These are phyloP conservation scores for Boletus nobilissimus DNA, from an alignment of 1,284 basidiomycete genomes.

Conservation along the genomic window DNA sequence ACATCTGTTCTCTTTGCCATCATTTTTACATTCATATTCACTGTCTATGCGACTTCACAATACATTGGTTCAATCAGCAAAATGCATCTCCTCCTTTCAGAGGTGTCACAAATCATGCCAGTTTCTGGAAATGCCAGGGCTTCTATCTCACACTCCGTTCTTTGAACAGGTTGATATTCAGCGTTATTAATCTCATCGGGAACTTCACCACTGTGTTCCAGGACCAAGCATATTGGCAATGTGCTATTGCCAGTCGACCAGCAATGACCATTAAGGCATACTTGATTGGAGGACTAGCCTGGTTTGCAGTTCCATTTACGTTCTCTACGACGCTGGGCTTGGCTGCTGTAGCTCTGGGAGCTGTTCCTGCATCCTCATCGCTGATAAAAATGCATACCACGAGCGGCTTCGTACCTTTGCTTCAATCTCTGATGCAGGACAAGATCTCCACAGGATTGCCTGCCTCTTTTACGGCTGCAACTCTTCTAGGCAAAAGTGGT, in stretches of 20 bases:
- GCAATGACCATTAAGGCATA: conserved; percentile 89
- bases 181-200: conserved; percentile 86
- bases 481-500: conserved; percentile 80
- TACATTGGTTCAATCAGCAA: conserved; percentile 67
- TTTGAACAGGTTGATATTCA: conserved; percentile 86
- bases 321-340: conserved; percentile 86
- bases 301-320: conserved; percentile 88
- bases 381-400: conserved; percentile 34
- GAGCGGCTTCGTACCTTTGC: conserved; percentile 69
- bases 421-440: conserved; percentile 63
- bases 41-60: conserved; percentile 79
- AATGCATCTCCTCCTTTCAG: conserved; percentile 69
- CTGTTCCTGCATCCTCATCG: conserved; percentile 44
- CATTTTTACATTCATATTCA: conserved; percentile 75
- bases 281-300: conserved; percentile 87
- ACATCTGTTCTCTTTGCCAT: conserved; percentile 85
- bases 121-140: conserved; percentile 74
- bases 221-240: conserved; percentile 85
- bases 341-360: conserved; percentile 76
- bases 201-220: conserved; percentile 87
- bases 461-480: conserved; percentile 82
- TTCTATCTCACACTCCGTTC: conserved; percentile 85
- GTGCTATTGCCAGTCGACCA: conserved; percentile 87
- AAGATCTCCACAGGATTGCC: conserved; percentile 88
- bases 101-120: conserved; percentile 59